phyloP scores from a whole-genome alignment of 305 asterid genomes.

The Solanum hybrid region DNA sequence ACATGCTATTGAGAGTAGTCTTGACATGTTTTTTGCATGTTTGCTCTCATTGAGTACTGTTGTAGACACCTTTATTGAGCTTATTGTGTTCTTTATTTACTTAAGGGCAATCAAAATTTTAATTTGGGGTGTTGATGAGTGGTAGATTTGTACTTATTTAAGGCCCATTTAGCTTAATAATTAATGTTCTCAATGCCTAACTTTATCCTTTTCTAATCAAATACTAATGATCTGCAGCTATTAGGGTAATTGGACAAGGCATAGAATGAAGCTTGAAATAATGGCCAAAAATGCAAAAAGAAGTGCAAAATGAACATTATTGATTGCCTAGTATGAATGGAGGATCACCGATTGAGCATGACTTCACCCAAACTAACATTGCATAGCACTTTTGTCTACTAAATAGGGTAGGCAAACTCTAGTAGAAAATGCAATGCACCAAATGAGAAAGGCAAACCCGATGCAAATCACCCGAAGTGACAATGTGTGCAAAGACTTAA shows the following conservation, averaged over 20 bases:
- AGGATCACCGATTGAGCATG: background rate
- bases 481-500: no score
- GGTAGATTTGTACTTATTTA: background rate
- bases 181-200: background rate
- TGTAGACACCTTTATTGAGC: no score
- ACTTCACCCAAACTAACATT: background rate
- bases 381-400: no score
- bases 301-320: background rate
- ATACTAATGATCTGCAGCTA: no score
- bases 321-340: background rate
- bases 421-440: no score
- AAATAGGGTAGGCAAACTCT: no score
- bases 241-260: background rate
- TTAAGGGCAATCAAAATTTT: background rate
- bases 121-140: background rate
- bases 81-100: no score
- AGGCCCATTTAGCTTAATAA: background rate
- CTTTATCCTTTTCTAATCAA: background rate
- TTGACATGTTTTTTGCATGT: no score
- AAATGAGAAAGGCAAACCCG: no score
- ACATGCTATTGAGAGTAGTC: no score
- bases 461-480: no score
- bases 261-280: background rate
- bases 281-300: background rate
- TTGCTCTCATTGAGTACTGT: no score